These are phyloP conservation scores for Epichloe aotearoae DNA, from an alignment of 2,329 filamentous ascomycete genomes.

Conservation along the genomic window DNA sequence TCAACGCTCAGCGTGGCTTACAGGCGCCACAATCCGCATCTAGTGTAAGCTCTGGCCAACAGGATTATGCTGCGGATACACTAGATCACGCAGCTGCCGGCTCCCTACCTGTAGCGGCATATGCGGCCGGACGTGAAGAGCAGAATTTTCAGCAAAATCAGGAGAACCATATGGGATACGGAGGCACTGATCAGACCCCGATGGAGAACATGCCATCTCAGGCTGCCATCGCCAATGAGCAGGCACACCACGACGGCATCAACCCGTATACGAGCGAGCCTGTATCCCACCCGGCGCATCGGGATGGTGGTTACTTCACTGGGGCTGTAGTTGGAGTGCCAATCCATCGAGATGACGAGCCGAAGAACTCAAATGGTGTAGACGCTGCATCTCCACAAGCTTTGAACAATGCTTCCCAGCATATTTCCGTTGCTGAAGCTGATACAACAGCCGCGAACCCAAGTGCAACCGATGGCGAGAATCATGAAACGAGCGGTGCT, in stretches of 20 bases:
- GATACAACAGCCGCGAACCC: background rate
- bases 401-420: background rate
- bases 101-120: constrained; percentile 28
- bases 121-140: constrained; percentile 18
- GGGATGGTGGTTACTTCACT: constrained; percentile 8
- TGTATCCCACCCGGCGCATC: constrained; percentile 11
- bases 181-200: constrained; percentile 29
- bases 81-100: constrained; percentile 47
- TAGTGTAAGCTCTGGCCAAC: constrained; percentile 60
- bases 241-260: constrained; percentile 40
- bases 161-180: constrained; percentile 25
- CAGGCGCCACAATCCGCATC: constrained; percentile 67
- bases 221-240: constrained; percentile 35
- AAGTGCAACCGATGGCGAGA: constrained; percentile 3
- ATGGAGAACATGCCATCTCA: constrained; percentile 37
- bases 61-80: constrained; percentile 32
- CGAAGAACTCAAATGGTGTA: background rate
- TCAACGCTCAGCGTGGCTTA: constrained; percentile 66
- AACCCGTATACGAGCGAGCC: constrained; percentile 44
- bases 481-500: constrained; percentile 6
- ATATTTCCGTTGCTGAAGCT: background rate
- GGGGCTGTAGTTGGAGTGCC: constrained; percentile 9
- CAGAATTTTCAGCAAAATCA: background rate
- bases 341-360: constrained; percentile 7
- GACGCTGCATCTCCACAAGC: background rate